Percentiles rank a stretch among this genome's conserved stretches.
Evolutionary conservation across 805 yeast species (phyloP).

Genomic region (Metschnikowia proteae): DNA sequence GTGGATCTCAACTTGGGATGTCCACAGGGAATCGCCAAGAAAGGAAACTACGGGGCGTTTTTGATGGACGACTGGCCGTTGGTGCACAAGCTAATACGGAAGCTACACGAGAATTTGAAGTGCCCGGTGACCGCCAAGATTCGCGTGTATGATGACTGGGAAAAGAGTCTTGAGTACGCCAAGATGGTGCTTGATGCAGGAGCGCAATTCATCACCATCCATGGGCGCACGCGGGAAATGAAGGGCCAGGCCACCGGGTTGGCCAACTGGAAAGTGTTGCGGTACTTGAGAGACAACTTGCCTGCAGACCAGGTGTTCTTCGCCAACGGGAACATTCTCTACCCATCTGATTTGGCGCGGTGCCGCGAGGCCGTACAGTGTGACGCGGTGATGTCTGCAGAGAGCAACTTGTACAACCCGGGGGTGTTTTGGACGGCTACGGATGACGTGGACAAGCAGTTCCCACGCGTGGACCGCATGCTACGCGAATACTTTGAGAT

Average conservation of each 20-base stretch:
- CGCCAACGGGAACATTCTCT: conserved; percentile 92
- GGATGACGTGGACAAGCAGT: conserved; percentile 57
- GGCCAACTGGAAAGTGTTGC: conserved; percentile 86
- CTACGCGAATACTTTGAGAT: conserved; percentile 87
- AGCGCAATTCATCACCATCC: conserved; percentile 91
- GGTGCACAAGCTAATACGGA: conserved; percentile 65
- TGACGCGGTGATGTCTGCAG: conserved; percentile 97
- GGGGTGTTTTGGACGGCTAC: conserved; percentile 69
- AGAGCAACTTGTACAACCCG: conserved; percentile 90
- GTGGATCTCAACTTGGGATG: conserved; percentile 95
- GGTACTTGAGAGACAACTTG: conserved; percentile 71
- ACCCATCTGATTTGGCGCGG: conserved; percentile 75
- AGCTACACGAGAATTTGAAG: conserved; percentile 67
- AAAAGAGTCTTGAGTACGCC: conserved; percentile 82
- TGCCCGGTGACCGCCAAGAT: conserved; percentile 96
- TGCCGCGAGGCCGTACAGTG: conserved; percentile 62
- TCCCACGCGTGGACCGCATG: conserved; percentile 81
- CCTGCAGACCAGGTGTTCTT: conserved; percentile 81
- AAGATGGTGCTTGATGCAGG: conserved; percentile 87
- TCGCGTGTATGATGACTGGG: conserved; percentile 79
- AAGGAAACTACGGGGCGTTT: conserved; percentile 94
- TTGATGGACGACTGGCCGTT: conserved; percentile 96
- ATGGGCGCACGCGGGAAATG: conserved; percentile 95
- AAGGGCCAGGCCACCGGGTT: conserved; percentile 95
- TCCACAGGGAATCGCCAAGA: conserved; percentile 95